phyloP scores from a whole-genome alignment of 176 grass and related monocot species.

The Phragmites australis region DNA sequence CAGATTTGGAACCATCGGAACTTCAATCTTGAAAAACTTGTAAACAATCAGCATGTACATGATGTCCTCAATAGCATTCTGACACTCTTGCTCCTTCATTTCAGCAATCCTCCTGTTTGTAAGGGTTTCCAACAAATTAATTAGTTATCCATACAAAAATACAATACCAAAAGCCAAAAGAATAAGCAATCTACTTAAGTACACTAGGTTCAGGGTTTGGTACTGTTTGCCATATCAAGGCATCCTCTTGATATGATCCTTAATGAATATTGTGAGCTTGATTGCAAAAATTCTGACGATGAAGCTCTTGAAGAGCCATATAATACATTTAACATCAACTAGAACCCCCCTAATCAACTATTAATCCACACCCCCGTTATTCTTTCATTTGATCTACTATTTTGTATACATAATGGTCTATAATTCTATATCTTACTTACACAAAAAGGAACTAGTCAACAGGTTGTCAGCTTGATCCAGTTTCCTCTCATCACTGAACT shows the following conservation, averaged over 20 bases:
- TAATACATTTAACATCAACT: not conserved
- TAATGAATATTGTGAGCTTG: not conserved
- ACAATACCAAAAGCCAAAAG: slow-evolving; percentile 3
- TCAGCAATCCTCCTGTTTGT: slow-evolving; percentile 63
- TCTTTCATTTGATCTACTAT: slow-evolving; percentile 1
- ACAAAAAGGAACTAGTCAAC: not conserved
- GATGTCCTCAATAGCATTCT: slow-evolving; percentile 55
- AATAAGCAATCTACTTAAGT: not conserved
- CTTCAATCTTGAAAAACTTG: slow-evolving; percentile 62
- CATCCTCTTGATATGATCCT: not conserved
- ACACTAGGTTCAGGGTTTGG: not conserved
- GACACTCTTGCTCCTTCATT: slow-evolving; percentile 60
- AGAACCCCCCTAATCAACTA: not conserved
- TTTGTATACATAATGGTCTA: not conserved
- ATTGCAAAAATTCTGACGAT: not conserved
- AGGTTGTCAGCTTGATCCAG: not conserved
- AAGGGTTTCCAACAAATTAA: slow-evolving; percentile 11
- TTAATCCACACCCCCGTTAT: not conserved
- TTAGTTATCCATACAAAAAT: slow-evolving; percentile 6
- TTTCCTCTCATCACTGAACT: not conserved
- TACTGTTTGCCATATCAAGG: not conserved
- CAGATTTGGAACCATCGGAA: slow-evolving; percentile 66
- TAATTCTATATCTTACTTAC: not conserved
- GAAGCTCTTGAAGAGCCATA: slow-evolving; percentile 12
- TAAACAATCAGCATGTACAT: slow-evolving; percentile 71